Conservation (phyloP, 768 basidiomycete species). For the Mycena galopus region DNA sequence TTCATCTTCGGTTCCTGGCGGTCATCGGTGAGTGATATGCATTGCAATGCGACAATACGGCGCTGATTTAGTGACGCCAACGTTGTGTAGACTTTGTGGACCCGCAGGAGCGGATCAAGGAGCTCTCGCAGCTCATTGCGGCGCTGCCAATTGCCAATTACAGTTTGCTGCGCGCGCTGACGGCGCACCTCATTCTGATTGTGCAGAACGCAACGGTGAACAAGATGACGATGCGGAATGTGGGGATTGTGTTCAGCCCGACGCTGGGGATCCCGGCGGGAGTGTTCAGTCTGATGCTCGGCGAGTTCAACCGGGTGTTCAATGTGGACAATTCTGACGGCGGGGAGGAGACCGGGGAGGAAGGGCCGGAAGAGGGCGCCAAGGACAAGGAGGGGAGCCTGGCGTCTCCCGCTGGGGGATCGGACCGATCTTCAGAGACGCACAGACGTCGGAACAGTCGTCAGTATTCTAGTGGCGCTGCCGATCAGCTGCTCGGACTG, state of each 20-base stretch:
- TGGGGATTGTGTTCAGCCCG: conserved; percentile 98
- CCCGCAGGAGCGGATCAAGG: conserved; percentile 87
- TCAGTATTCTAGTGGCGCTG: conserved; percentile 86
- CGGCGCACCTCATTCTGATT: conserved; percentile 94
- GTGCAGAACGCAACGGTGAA: conserved; percentile 91
- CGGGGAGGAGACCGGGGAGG: conserved; percentile 42
- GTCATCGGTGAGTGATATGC: conserved; percentile 82
- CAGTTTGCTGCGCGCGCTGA: conserved; percentile 92
- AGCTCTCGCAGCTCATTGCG: conserved; percentile 88
- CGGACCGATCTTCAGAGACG: conserved; percentile 51
- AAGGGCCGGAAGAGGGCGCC: conserved; percentile 15
- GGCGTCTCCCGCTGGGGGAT: conserved; percentile 22
- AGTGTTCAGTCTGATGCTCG: conserved; percentile 94
- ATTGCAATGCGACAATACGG: conserved; percentile 2
- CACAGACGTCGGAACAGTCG: conserved; percentile 78
- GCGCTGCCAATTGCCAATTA: conserved; percentile 94
- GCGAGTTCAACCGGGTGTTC: conserved; percentile 94
- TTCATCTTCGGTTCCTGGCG: conserved; percentile 90
- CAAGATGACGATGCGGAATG: conserved; percentile 99
- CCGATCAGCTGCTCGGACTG: conserved; percentile 86
- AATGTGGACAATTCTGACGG: conserved; percentile 79
- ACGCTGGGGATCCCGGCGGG: conserved; percentile 98
- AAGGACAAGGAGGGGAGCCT: conserved; percentile 35
- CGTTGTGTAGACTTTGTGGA: conserved; percentile 82
- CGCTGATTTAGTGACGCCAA: conserved; percentile 23